Conservation (phyloP, 805 yeast genomes). For the Ogataea sp. region DNA sequence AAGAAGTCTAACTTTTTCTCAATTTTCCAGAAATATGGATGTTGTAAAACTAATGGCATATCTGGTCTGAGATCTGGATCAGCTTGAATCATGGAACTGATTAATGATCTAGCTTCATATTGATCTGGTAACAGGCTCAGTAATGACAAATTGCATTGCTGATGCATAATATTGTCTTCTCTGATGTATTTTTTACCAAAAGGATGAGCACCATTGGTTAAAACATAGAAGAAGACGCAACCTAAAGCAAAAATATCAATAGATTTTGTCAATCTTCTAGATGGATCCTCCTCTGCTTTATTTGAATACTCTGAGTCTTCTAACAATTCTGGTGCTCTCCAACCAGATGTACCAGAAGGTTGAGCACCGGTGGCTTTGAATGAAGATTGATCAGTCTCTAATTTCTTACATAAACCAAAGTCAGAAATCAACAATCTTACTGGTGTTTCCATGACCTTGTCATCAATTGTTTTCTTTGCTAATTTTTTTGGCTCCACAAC, state of each 20-base stretch:
- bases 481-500: slow-evolving; percentile 62
- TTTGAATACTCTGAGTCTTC: too few species aligned
- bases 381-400: slow-evolving; percentile 89
- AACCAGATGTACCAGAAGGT: slow-evolving; percentile 96
- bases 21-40: slow-evolving; percentile 83
- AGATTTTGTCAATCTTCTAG: slow-evolving; percentile 70
- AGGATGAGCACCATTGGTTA: slow-evolving; percentile 83
- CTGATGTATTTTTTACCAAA: slow-evolving; percentile 88
- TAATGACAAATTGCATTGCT: slow-evolving; percentile 43
- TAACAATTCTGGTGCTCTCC: slow-evolving; percentile 94
- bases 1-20: slow-evolving; percentile 75
- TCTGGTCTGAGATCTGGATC: slow-evolving; percentile 69
- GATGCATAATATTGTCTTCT: slow-evolving; percentile 80
- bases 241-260: slow-evolving; percentile 94
- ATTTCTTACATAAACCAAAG: slow-evolving; percentile 88
- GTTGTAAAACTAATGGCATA: slow-evolving; percentile 58
- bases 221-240: slow-evolving; percentile 82
- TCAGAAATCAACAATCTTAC: slow-evolving; percentile 81
- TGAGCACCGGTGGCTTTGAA: slow-evolving; percentile 87
- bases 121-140: slow-evolving; percentile 37
- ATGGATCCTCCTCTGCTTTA: too few species aligned
- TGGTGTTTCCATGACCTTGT: slow-evolving; percentile 26
- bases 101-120: slow-evolving; percentile 65
- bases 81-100: slow-evolving; percentile 58
- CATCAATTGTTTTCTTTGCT: slow-evolving; percentile 4